Base-by-base conservation (phyloP, 441 rosid genomes). In the Pelargonium myrrhifolium region DNA sequence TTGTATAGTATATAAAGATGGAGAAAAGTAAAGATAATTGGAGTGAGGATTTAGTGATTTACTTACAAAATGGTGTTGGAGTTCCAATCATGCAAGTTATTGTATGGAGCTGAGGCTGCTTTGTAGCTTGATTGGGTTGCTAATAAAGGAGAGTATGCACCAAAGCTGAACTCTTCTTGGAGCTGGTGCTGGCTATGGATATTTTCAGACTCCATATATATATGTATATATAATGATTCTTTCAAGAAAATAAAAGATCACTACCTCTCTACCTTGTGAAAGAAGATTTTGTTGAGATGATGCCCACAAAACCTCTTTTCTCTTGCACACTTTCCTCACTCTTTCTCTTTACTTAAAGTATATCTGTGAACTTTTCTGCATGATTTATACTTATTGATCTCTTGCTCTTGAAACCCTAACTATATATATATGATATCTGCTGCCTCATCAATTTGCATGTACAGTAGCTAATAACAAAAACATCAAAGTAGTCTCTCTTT, bases 181-280 rank as follows among this genome's bases (percentile, higher is more conserved):
- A 68, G 69, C 62, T 72, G 74, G 47, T 58, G 62, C 11, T 70
- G 77, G 26, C 15, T 59, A 65, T 77, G 77, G 60, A 62, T 69
- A 68, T 77, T 72, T 69, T 73, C 65, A 68, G 68, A 70, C 43
- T 77, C 81, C 83, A 51, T 51, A 15, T 14, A 51, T 51, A 6
- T 51, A 4, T 51, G 3, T 49, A 35, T 35, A 37, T 37, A 79
- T 79, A 9, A 21, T 39, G 17, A 1, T 64, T 64, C 65, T 20
- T 17, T 40, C 51, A 40, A 17, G 67, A 12, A 61, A 24, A 9
- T 10, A 12, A 35, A 10, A 61, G 35, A 61, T 17, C 65, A 61
- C 21, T 28, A n/a, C 20, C 65, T 37, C 35, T 26, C 5, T 0
- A 10, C 18, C 26, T 37, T 37, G 8, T 35, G 39, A 5, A 35